Conservation (phyloP, 176 grass and related monocot genomes). For the Alopecurus myosuroides region DNA sequence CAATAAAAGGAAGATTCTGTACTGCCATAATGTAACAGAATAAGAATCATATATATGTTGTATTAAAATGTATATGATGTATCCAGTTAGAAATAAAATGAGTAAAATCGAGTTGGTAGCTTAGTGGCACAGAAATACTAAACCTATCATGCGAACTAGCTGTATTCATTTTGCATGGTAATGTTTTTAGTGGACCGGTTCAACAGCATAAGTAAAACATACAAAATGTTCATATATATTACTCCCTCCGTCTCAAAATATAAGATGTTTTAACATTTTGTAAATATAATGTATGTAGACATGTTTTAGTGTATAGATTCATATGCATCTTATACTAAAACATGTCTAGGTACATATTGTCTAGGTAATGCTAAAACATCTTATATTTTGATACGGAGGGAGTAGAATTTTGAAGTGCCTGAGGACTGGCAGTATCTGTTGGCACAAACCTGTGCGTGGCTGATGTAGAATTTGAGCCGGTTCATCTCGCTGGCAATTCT, state of each 20-base stretch:
- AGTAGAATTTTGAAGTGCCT: background rate
- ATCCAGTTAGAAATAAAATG: background rate
- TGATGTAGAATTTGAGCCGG: slow-evolving; percentile 92
- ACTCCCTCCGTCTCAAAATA: too few species aligned
- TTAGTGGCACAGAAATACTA: background rate
- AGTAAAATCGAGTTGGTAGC: background rate
- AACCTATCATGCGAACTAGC: background rate
- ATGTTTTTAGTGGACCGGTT: background rate
- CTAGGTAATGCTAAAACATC: too few species aligned
- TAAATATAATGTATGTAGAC: too few species aligned
- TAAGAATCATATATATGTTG: slow-evolving; percentile 59
- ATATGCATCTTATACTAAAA: too few species aligned
- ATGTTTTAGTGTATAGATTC: too few species aligned
- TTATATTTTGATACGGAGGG: too few species aligned
- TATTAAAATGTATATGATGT: background rate
- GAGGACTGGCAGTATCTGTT: background rate
- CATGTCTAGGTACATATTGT: too few species aligned
- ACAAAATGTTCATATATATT: background rate
- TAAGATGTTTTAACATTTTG: too few species aligned
- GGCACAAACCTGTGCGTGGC: slow-evolving; percentile 68
- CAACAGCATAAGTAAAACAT: background rate
- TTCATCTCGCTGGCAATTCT: slow-evolving; percentile 98
- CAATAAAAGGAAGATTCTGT: slow-evolving; percentile 99
- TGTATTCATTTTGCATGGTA: background rate
- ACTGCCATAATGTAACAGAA: slow-evolving; percentile 67